These are phyloP conservation scores for Picea glauca DNA, from an alignment of 75 land plant species.

Conservation along the genomic window DNA sequence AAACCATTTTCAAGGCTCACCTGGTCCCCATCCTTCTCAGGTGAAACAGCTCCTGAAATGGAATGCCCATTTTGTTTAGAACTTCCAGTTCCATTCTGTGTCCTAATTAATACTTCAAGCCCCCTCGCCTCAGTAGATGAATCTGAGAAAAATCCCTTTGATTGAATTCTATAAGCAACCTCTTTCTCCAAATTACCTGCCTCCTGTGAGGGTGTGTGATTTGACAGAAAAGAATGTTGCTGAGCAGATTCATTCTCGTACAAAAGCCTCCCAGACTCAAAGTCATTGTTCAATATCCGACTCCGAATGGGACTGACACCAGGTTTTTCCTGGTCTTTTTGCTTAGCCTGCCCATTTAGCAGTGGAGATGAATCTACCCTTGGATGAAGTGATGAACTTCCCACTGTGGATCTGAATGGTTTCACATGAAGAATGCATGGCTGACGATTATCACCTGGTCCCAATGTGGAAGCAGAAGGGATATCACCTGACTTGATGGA, in stretches of 20 bases:
- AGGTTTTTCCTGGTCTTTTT: constrained; percentile 8
- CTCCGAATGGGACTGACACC: constrained; percentile 11
- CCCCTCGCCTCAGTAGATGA: background rate
- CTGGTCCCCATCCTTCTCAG: background rate
- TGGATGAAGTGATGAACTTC: background rate
- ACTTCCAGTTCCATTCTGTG: background rate
- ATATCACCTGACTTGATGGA: background rate
- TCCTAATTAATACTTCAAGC: background rate
- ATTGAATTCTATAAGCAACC: background rate
- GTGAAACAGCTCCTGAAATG: background rate
- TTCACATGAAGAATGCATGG: constrained; percentile 23
- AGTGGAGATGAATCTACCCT: constrained; percentile 11
- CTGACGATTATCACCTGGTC: constrained; percentile 3
- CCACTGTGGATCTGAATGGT: background rate
- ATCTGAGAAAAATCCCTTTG: constrained; percentile 4
- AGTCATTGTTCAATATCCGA: constrained; percentile 12
- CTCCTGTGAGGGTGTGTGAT: background rate
- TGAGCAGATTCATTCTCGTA: constrained; percentile 9
- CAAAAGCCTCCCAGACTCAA: constrained; percentile 8
- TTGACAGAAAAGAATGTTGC: background rate
- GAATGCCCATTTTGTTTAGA: constrained; percentile 3
- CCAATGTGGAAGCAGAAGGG: constrained; percentile 9
- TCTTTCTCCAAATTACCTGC: background rate
- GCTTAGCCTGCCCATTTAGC: constrained; percentile 6
- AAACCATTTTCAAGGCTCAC: constrained; percentile 7